phyloP scores from a whole-genome alignment of 2,329 filamentous ascomycete species.

The Aspergillus sp. region DNA sequence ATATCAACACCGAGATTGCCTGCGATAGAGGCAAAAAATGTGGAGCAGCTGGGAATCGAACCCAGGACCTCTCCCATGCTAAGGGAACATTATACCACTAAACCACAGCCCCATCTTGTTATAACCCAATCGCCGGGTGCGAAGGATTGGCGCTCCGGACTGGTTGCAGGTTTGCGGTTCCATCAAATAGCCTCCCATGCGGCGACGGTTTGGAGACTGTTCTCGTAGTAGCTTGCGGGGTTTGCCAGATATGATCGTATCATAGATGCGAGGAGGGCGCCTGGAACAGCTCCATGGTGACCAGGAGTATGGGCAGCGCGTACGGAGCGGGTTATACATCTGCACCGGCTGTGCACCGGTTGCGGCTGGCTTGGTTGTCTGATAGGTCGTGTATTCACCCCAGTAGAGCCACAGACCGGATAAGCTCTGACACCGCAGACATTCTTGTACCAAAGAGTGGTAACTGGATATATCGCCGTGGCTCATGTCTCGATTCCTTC shows the following conservation, averaged over 20 bases:
- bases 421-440: not conserved
- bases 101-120: conserved; percentile 10
- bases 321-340: too few species aligned
- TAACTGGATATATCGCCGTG: not conserved
- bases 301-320: not conserved
- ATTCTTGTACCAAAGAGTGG: not conserved
- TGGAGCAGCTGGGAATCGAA: conserved; percentile 13
- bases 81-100: conserved; percentile 14
- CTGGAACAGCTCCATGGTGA: not conserved
- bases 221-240: not conserved
- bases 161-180: not conserved
- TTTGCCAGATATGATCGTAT: not conserved
- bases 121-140: not conserved
- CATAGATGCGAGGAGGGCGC: not conserved
- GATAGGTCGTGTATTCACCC: not conserved
- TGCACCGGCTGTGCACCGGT: too few species aligned
- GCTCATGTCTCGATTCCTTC: too few species aligned
- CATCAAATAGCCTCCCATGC: not conserved
- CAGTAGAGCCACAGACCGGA: not conserved
- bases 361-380: not conserved
- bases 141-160: not conserved
- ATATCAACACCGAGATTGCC: not conserved
- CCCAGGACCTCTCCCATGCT: conserved; percentile 13
- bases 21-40: not conserved
- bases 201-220: not conserved